Conservation (phyloP, 306 rosid species). For the Citrullus colocynthis region DNA sequence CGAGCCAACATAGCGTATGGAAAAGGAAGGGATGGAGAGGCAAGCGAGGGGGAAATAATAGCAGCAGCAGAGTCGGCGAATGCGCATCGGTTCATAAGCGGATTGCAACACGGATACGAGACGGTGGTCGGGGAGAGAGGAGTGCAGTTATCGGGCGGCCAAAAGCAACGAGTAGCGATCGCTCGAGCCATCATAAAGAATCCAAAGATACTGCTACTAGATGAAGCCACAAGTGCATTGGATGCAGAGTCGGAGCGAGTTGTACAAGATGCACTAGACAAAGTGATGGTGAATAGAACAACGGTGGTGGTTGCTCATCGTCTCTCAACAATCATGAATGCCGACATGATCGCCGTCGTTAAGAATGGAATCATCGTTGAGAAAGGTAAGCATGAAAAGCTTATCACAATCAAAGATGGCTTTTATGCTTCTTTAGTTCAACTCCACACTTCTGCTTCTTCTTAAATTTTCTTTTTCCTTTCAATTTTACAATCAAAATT, state of each 20-base stretch:
- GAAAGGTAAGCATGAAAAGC: conserved; percentile 1
- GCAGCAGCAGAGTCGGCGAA: conserved; percentile 11
- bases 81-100: conserved; percentile 12
- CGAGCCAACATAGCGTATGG: conserved; percentile 14
- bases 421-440: conserved; percentile 8
- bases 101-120: conserved; percentile 7
- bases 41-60: conserved; percentile 10
- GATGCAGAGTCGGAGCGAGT: conserved; percentile 41
- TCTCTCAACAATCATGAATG: conserved; percentile 37
- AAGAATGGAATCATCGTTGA: conserved; percentile 18
- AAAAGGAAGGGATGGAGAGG: background rate
- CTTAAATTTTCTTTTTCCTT: background rate
- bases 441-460: background rate
- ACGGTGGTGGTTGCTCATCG: conserved; percentile 52
- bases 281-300: conserved; percentile 30
- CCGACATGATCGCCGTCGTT: conserved; percentile 26
- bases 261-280: conserved; percentile 45
- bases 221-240: conserved; percentile 65
- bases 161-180: conserved; percentile 54
- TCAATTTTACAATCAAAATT: background rate
- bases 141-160: conserved; percentile 52
- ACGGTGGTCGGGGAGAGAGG: conserved; percentile 46
- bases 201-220: conserved; percentile 37
- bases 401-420: background rate
- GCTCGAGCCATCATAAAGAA: conserved; percentile 44